phyloP scores from a whole-genome alignment of 73 alveolate genomes.

The Uronychia setigera region DNA sequence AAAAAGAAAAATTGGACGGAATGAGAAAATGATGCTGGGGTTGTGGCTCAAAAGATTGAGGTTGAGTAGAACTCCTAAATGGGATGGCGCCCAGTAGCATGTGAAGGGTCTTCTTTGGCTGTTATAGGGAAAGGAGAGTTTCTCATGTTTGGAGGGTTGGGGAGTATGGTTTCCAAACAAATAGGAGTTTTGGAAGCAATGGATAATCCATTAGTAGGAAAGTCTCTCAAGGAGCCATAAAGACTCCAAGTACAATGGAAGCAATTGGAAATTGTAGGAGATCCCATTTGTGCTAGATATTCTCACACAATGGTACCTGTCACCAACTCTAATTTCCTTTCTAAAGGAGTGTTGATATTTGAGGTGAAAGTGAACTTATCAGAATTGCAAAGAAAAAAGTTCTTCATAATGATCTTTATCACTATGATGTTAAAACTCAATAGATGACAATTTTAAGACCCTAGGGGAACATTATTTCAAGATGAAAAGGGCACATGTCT shows the following conservation, averaged over 20 bases:
- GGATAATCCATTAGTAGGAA: not conserved
- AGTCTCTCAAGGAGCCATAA: not conserved
- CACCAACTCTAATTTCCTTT: not conserved
- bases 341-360: not conserved
- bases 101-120: not conserved
- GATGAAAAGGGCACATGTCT: not conserved
- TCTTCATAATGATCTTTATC: not conserved
- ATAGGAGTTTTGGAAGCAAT: not conserved
- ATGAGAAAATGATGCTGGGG: no score
- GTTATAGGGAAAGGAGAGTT: no score
- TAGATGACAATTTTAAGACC: not conserved
- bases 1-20: not conserved
- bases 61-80: no score
- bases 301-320: not conserved
- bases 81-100: not conserved
- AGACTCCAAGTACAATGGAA: not conserved
- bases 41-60: no score
- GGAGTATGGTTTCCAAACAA: not conserved
- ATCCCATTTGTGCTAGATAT: not conserved
- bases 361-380: not conserved
- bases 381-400: not conserved
- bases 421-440: not conserved
- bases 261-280: not conserved
- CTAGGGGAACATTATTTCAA: not conserved
- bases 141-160: not conserved